A percentile compares a stretch with the other conserved stretches of the same genome.
Evolutionary conservation across 2,329 filamentous ascomycete species (phyloP).

Genomic region (Dactylonectria estremocensis): DNA sequence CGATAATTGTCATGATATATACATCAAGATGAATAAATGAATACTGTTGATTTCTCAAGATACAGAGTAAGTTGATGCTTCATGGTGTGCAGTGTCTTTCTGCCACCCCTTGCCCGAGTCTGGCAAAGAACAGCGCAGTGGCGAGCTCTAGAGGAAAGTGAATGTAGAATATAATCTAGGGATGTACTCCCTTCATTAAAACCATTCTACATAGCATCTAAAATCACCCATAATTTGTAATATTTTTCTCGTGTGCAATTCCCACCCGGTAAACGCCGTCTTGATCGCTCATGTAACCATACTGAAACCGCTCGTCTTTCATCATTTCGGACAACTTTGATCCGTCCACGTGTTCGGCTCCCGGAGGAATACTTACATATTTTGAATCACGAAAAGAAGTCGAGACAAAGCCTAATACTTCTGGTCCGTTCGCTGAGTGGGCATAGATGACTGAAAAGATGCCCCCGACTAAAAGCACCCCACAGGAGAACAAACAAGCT

Average conservation of each 20-base stretch:
- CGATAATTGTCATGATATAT: too few relatives aligned
- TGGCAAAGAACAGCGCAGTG: too few relatives aligned
- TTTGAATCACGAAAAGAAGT: constrained; percentile 30
- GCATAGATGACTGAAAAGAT: constrained; percentile 26
- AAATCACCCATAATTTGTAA: too few relatives aligned
- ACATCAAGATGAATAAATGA: too few relatives aligned
- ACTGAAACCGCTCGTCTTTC: background rate
- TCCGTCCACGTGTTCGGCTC: background rate
- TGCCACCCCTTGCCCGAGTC: too few relatives aligned
- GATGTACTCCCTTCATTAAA: too few relatives aligned
- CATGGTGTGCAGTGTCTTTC: too few relatives aligned
- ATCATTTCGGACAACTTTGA: background rate
- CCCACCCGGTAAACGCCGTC: background rate
- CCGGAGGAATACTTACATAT: background rate
- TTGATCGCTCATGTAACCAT: background rate
- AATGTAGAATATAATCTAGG: too few relatives aligned
- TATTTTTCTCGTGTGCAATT: background rate
- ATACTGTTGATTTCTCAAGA: too few relatives aligned
- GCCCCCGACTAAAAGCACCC: background rate
- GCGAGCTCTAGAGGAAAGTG: too few relatives aligned
- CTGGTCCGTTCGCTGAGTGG: constrained; percentile 35
- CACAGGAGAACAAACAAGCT: constrained; percentile 4
- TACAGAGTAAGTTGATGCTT: too few relatives aligned
- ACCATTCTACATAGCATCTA: too few relatives aligned
- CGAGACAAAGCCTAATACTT: constrained; percentile 36